A percentile compares a stretch with the other conserved stretches of the same genome.
phyloP scores from a whole-genome alignment of 129 eudicot genomes.

The Centella asiatica region DNA sequence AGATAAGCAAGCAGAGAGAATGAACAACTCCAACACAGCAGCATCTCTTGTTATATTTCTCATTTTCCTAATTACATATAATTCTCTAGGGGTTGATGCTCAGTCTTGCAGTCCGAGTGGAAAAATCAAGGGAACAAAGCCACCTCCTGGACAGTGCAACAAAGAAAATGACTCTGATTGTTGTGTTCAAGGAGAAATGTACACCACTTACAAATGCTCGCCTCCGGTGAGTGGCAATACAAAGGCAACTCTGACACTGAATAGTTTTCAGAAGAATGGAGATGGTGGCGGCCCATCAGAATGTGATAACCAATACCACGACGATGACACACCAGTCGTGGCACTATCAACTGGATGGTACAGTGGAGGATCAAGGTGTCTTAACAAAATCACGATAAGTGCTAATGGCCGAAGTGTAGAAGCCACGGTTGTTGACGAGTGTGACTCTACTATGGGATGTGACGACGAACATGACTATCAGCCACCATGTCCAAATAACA shows the following conservation, averaged over 20 bases:
- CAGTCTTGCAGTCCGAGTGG: too few relatives aligned
- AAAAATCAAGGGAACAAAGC: conserved; percentile 30
- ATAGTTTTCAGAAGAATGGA: too few relatives aligned
- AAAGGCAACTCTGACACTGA: too few relatives aligned
- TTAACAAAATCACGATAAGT: conserved; percentile 26
- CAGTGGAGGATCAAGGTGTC: too few relatives aligned
- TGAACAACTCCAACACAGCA: conserved; percentile 20
- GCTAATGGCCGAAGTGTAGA: conserved; percentile 30
- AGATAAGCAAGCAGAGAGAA: conserved; percentile 2
- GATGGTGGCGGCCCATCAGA: conserved; percentile 47
- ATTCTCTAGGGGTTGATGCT: conserved; percentile 9
- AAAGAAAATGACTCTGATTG: too few relatives aligned
- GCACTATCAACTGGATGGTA: too few relatives aligned
- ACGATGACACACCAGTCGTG: too few relatives aligned
- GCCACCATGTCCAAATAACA: conserved; percentile 34
- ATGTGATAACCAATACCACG: conserved; percentile 38
- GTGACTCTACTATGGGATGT: conserved; percentile 47
- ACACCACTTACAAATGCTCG: conserved; percentile 41
- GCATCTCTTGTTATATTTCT: conserved; percentile 3
- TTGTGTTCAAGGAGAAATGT: conserved; percentile 30
- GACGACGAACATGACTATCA: too few relatives aligned
- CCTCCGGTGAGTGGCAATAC: conserved; percentile 29
- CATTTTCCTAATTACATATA: conserved; percentile 9
- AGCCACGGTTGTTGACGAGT: conserved; percentile 48
- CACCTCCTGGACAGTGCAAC: conserved; percentile 41